These are phyloP conservation scores for Tolypocladium sp. DNA, from an alignment of 2,329 filamentous ascomycete genomes.

Conservation along the genomic window DNA sequence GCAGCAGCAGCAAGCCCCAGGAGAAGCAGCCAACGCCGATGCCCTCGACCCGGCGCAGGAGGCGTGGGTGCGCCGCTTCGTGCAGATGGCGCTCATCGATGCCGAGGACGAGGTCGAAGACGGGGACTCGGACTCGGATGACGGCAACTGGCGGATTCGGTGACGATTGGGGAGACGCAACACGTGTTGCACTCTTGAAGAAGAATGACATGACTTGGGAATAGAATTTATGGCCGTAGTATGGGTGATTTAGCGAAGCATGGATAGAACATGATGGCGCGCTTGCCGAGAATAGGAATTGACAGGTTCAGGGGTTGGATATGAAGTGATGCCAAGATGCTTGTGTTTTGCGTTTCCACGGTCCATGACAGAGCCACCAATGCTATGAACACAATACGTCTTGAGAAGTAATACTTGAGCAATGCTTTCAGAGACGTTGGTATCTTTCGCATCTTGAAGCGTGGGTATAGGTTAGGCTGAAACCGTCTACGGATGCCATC, in stretches of 20 bases:
- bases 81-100: slow-evolving; percentile 43
- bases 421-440: background rate
- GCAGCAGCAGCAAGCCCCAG: background rate
- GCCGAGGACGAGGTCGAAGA: slow-evolving; percentile 38
- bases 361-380: background rate
- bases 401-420: no score
- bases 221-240: background rate
- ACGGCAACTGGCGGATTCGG: slow-evolving; percentile 9
- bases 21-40: slow-evolving; percentile 8
- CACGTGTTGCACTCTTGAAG: background rate
- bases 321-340: background rate
- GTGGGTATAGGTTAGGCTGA: background rate
- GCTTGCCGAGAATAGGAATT: no score
- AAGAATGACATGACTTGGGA: background rate
- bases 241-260: background rate
- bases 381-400: background rate
- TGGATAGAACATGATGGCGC: background rate
- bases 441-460: background rate
- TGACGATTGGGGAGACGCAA: background rate
- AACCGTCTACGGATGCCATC: background rate
- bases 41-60: slow-evolving; percentile 36
- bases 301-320: background rate
- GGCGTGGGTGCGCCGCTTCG: slow-evolving; percentile 46
- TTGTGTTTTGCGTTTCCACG: background rate
- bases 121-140: slow-evolving; percentile 28